A percentile compares a stretch with the other conserved stretches of the same genome.
phyloP scores from a whole-genome alignment of 2,329 filamentous ascomycete genomes.

The Plenodomus lindquistii region DNA sequence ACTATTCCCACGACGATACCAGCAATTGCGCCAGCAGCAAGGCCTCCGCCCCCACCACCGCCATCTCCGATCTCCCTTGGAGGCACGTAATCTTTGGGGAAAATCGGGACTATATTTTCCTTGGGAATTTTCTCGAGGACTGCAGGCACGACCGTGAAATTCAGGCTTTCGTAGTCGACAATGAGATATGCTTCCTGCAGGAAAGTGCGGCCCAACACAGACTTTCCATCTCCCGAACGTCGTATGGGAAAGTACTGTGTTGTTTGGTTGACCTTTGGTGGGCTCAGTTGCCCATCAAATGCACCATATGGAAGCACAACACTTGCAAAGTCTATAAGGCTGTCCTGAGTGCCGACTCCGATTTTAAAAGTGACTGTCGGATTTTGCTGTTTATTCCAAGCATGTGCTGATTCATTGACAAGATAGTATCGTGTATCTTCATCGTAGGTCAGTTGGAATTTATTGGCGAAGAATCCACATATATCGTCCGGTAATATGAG shows the following conservation, averaged over 20 bases:
- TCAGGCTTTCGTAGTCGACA: conserved; percentile 42
- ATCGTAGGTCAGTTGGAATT: conserved; percentile 44
- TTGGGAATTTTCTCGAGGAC: conserved; percentile 12
- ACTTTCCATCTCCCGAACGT: conserved; percentile 25
- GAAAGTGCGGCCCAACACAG: conserved; percentile 40
- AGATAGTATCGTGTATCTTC: conserved; percentile 37
- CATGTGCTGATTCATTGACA: conserved; percentile 32
- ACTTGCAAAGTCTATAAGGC: conserved; percentile 7
- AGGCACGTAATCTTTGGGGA: conserved; percentile 18
- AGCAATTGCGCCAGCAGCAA: conserved; percentile 36
- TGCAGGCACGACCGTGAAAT: conserved; percentile 39
- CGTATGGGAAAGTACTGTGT: conserved; percentile 39
- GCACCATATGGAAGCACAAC: conserved; percentile 37
- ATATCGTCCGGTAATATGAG: conserved; percentile 36
- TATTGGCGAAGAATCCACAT: conserved; percentile 43
- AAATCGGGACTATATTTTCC: conserved; percentile 28
- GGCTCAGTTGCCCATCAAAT: conserved; percentile 23
- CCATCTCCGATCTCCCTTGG: neutral
- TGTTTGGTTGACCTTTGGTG: conserved; percentile 10
- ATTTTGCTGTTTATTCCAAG: conserved; percentile 27
- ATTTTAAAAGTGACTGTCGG: conserved; percentile 34
- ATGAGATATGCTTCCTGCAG: conserved; percentile 45
- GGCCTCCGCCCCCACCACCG: conserved; percentile 8
- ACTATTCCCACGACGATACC: conserved; percentile 42
- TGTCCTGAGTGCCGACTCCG: conserved; percentile 9